Evolutionary conservation across 192 early-diverging fungal genomes (phyloP).

Genomic region (Backusella luteola): DNA sequence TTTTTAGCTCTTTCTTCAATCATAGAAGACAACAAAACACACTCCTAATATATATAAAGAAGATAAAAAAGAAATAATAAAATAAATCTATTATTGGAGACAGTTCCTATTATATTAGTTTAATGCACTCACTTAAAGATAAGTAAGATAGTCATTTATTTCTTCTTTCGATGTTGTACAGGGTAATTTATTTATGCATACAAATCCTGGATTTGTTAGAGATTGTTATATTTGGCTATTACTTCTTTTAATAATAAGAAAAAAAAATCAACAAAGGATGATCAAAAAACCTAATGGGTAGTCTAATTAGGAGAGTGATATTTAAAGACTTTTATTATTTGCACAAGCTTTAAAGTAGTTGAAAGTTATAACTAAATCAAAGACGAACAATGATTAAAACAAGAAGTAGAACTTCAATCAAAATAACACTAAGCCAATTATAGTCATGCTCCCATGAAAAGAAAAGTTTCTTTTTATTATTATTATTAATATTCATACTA

Average conservation of each 20-base stretch:
- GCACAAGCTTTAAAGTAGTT: not conserved
- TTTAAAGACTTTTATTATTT: not conserved
- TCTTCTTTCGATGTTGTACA: not conserved
- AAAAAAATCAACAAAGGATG: not conserved
- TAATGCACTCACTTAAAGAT: not conserved
- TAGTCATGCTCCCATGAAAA: not conserved
- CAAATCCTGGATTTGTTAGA: not conserved
- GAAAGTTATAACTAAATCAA: not conserved
- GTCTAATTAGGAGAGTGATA: not conserved
- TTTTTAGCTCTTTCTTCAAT: not conserved
- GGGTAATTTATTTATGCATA: constrained; percentile 1
- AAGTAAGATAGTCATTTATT: not conserved
- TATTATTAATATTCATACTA: not conserved
- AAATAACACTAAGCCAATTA: not conserved
- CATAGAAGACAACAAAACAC: not conserved
- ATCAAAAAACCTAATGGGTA: not conserved
- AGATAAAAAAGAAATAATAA: no score
- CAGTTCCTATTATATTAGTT: not conserved
- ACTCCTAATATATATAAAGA: not conserved
- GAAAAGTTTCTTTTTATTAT: not conserved
- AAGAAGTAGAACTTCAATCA: not conserved
- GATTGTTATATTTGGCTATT: constrained; percentile 2
- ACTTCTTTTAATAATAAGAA: not conserved
- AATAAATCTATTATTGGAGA: not conserved
- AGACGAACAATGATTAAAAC: not conserved